Percentiles rank a stretch among this genome's conserved stretches.
phyloP scores from a whole-genome alignment of 106 monocot genomes.

The Dioscorea dumetorum region DNA sequence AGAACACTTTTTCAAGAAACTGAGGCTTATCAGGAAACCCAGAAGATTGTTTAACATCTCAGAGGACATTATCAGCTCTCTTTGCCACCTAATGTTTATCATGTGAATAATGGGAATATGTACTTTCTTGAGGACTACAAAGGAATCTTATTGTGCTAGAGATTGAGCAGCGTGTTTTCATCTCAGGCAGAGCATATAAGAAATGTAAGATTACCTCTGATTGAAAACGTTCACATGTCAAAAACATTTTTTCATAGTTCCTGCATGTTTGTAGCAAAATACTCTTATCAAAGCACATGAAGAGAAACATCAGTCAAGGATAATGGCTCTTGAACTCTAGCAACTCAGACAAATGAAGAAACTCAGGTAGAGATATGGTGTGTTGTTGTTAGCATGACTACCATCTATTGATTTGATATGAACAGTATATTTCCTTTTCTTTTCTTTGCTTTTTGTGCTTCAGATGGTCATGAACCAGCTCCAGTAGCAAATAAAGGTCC shows the following conservation, averaged over 20 bases:
- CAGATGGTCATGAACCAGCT: constrained; percentile 59
- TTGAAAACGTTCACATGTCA: too few species aligned
- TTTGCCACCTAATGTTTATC: too few species aligned
- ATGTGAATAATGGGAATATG: too few species aligned
- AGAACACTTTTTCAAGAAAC: too few species aligned
- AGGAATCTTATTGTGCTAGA: constrained; percentile 91
- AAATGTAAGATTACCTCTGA: too few species aligned
- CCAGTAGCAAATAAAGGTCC: constrained; percentile 51
- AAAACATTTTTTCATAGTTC: too few species aligned
- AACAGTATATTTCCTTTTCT: not conserved
- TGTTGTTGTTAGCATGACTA: not conserved
- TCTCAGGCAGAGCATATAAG: too few species aligned
- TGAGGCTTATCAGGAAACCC: too few species aligned
- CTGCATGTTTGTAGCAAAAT: too few species aligned
- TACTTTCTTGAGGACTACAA: too few species aligned
- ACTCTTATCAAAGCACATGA: constrained; percentile 58
- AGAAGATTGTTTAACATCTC: too few species aligned
- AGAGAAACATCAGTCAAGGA: constrained; percentile 71
- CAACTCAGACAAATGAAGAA: constrained; percentile 70
- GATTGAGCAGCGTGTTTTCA: constrained; percentile 80
- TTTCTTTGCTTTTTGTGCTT: constrained; percentile 5
- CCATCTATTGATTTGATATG: not conserved
- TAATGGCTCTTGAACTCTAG: constrained; percentile 64
- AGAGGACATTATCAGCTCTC: too few species aligned
- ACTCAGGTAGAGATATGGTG: constrained; percentile 30